Base-by-base conservation (phyloP, 441 rosid genomes). In the Rhodomyrtus psidioides region DNA sequence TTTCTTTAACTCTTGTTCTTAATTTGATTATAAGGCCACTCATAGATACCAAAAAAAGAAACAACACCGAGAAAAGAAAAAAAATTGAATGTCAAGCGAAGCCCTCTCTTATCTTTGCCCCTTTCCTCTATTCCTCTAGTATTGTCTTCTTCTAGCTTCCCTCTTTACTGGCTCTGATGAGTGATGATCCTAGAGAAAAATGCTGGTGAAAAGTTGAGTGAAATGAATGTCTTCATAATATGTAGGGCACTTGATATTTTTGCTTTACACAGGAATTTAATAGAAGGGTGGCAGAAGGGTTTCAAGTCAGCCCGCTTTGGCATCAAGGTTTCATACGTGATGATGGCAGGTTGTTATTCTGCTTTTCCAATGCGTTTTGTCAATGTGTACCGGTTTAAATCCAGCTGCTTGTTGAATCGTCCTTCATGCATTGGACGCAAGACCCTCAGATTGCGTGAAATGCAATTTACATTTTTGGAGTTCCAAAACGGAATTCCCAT, bases 291-390 rank as follows among this genome's bases (percentile, higher is more conserved):
- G 89, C 84, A 23, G 94, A 97, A 94, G 99, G 99, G 83, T 97
- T 96, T 89, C 99, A 97, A 93, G 99, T 92, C 79, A 96, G 91
- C 83, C 99, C 99, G 84, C 86, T 94, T 84, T 97, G 99, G 99
- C 93, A 97, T 92, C 99, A 97, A 93, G 99, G 99, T 85, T 94
- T 89, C 90, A 96, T 97, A 88, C 87, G 89, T 59, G 98, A 96
- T 90, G 98, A 96, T 91, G 99, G 99, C 89, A 93, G 99, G 99
- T 97, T 87, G 23, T 85, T 34, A 54, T 89, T 74, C 84, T 53
- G 55, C 74, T 88, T 58, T 81, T 46, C 26, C 24, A 28, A 17
- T 81, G 55, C 27, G n/a, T 23, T 58, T 26, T 46, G 62, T 55
- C 79, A 75, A n/a, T 56, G 70, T 83, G 83, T 51, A 51, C 53